Percentiles rank a stretch among this genome's conserved stretches.
Evolutionary conservation across 306 rosid genomes (phyloP).

Genomic region (Cicer pinnatifidum): DNA sequence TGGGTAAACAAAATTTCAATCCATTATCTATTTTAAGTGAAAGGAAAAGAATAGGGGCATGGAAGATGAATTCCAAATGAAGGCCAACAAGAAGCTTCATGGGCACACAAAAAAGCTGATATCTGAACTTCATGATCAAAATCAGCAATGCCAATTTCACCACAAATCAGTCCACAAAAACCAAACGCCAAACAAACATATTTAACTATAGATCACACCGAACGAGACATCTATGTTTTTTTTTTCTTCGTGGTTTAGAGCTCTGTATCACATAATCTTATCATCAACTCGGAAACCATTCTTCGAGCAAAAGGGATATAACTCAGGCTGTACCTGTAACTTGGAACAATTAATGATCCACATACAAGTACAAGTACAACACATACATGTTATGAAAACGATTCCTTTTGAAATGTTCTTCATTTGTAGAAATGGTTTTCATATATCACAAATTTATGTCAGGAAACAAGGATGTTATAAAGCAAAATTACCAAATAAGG

Average conservation of each 20-base stretch:
- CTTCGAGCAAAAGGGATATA: conserved; percentile 97
- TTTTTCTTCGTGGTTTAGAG: conserved; percentile 46
- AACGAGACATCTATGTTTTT: not conserved
- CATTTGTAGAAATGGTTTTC: conserved; percentile 24
- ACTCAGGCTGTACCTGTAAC: conserved; percentile 90
- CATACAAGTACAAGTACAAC: not conserved
- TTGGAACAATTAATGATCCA: conserved; percentile 34
- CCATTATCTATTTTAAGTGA: not conserved
- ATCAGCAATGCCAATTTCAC: conserved; percentile 19
- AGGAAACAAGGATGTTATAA: conserved; percentile 31
- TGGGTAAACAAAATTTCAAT: not conserved
- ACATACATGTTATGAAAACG: not conserved
- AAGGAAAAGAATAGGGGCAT: conserved; percentile 18
- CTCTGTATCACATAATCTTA: conserved; percentile 83
- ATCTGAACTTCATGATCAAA: conserved; percentile 14
- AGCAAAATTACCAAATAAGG: conserved; percentile 73
- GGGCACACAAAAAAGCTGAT: conserved; percentile 15
- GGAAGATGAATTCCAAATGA: conserved; percentile 23
- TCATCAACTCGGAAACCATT: conserved; percentile 87
- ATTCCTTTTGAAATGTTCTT: conserved; percentile 18
- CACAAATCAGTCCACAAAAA: conserved; percentile 19
- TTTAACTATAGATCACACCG: conserved; percentile 1
- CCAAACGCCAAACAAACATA: conserved; percentile 36
- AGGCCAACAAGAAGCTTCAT: conserved; percentile 7
- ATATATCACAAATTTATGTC: conserved; percentile 34